Conservation (phyloP, 108 stramenopile genomes). For the Nannochloropsis salina region DNA sequence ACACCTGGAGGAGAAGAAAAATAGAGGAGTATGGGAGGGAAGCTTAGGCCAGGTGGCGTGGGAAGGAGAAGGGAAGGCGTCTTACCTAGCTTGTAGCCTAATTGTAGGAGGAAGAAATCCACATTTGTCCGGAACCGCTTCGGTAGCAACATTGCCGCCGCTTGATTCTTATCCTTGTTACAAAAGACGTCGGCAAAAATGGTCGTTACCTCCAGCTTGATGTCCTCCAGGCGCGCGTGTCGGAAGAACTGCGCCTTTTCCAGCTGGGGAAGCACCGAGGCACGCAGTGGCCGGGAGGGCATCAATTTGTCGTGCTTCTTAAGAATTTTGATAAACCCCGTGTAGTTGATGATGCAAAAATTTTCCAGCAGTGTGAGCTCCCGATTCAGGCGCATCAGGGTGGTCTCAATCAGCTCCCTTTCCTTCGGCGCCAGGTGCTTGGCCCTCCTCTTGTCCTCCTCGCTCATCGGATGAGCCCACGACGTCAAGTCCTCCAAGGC, state of each 20-base stretch:
- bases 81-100: conserved; percentile 64
- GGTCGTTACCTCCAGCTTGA: conserved; percentile 45
- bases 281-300: conserved; percentile 56
- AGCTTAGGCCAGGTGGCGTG: background rate
- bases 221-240: background rate
- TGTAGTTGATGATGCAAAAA: conserved; percentile 78
- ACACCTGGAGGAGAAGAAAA: conserved; percentile 61
- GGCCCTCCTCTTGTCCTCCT: background rate
- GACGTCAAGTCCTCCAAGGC: background rate
- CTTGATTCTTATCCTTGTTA: conserved; percentile 67
- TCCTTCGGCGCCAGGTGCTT: background rate
- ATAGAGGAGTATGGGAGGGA: background rate
- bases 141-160: conserved; percentile 69
- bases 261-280: conserved; percentile 45
- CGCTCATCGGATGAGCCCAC: conserved; percentile 6
- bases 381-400: background rate
- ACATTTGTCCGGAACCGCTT: conserved; percentile 76
- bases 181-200: conserved; percentile 76
- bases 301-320: conserved; percentile 80
- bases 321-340: conserved; percentile 79
- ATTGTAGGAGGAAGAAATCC: conserved; percentile 79
- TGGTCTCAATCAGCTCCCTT: background rate
- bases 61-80: background rate
- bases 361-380: conserved; percentile 43
- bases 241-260: conserved; percentile 3